phyloP scores from a whole-genome alignment of 179 eudicot genomes.

The Spinacia oleracea region DNA sequence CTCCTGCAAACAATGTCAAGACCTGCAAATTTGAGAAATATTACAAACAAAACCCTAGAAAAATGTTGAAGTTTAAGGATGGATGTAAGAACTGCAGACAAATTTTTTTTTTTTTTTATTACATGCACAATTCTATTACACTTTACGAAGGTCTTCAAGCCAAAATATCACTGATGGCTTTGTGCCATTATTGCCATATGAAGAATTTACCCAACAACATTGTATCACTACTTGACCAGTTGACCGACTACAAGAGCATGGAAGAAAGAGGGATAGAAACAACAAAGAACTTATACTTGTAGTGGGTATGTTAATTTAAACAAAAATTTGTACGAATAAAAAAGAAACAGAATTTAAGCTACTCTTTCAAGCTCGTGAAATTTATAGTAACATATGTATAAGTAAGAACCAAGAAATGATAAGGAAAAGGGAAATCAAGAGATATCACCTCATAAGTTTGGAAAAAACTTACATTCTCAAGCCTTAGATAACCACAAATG shows the following conservation, averaged over 20 bases:
- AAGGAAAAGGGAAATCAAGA: background rate
- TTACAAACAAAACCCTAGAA: constrained; percentile 19
- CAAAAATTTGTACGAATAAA: background rate
- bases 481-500: constrained; percentile 83
- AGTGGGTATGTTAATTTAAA: background rate
- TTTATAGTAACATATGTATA: background rate
- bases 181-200: background rate
- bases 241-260: background rate
- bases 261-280: background rate
- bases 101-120: background rate
- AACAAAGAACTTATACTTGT: background rate
- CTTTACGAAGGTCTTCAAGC: background rate
- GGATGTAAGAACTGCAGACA: background rate
- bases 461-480: constrained; percentile 70
- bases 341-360: background rate
- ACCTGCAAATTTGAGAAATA: constrained; percentile 51
- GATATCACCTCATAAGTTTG: constrained; percentile 11
- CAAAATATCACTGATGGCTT: background rate
- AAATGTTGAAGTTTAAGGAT: background rate
- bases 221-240: background rate
- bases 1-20: constrained; percentile 85
- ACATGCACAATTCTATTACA: background rate
- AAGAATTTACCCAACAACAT: background rate
- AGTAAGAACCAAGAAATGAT: background rate
- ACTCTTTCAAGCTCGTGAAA: background rate